Evolutionary conservation across 2,329 filamentous ascomycete genomes (phyloP).

Genomic region (Escovopsis sp.): DNA sequence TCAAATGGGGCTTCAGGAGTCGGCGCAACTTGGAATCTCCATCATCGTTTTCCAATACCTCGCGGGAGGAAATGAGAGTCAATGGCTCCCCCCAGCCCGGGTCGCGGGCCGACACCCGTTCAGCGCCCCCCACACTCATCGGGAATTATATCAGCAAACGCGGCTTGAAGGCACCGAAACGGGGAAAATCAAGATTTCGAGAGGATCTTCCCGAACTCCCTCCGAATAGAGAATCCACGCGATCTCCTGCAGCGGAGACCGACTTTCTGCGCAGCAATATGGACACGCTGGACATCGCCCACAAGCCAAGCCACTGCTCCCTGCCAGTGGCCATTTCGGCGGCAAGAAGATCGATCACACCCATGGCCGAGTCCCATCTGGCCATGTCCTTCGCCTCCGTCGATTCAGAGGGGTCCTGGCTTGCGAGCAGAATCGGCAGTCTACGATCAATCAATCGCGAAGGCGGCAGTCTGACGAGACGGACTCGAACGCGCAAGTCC

Average conservation of each 20-base stretch:
- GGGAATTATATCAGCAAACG: constrained; percentile 17
- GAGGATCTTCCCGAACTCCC: constrained; percentile 84
- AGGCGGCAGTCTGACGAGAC: constrained; percentile 18
- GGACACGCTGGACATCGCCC: constrained; percentile 6
- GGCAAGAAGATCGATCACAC: constrained; percentile 12
- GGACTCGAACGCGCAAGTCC: constrained; percentile 17
- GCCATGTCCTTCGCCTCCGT: constrained; percentile 85
- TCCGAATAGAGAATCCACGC: constrained; percentile 32
- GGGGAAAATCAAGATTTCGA: constrained; percentile 79
- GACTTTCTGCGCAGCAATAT: constrained; percentile 23
- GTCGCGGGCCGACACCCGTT: constrained; percentile 15
- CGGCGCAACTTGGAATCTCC: constrained; percentile 38
- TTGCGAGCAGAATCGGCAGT: constrained; percentile 55
- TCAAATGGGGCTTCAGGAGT: constrained; percentile 51
- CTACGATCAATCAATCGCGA: constrained; percentile 29
- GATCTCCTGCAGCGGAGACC: constrained; percentile 50
- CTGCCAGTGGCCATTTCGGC: constrained; percentile 8
- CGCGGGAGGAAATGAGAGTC: constrained; percentile 61
- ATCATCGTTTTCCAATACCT: constrained; percentile 84
- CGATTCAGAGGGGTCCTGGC: constrained; percentile 91
- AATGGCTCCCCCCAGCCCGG: constrained; percentile 18
- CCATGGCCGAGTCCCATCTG: constrained; percentile 46
- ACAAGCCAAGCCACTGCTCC: too few species aligned
- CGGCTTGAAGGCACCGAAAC: constrained; percentile 43
- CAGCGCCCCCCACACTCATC: constrained; percentile 2